A percentile compares a stretch with the other conserved stretches of the same genome.
These are phyloP conservation scores for Pharnaceum exiguum DNA, from an alignment of 148 eudicot species.

Conservation along the genomic window DNA sequence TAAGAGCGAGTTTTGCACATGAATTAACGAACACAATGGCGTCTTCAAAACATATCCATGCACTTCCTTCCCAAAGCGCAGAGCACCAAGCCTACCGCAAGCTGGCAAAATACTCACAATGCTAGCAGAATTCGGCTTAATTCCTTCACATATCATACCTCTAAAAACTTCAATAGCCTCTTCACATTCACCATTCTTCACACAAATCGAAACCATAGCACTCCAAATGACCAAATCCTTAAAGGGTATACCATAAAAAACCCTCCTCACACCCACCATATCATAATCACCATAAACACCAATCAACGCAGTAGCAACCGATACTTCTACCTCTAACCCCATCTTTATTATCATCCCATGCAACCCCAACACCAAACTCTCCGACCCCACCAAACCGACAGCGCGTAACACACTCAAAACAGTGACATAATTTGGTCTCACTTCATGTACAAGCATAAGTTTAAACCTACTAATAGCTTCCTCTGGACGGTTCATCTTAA, in stretches of 20 bases:
- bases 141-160: constrained; percentile 37
- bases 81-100: constrained; percentile 41
- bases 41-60: constrained; percentile 43
- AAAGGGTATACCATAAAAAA: constrained; percentile 26
- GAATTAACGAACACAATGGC: constrained; percentile 21
- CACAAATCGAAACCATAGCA: constrained; percentile 53
- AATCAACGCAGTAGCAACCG: constrained; percentile 44
- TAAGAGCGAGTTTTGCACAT: constrained; percentile 50
- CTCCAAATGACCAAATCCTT: constrained; percentile 64
- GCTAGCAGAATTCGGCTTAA: constrained; percentile 42
- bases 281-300: constrained; percentile 39
- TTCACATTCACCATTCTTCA: constrained; percentile 29
- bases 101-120: constrained; percentile 53
- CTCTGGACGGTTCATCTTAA: constrained; percentile 30
- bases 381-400: constrained; percentile 10
- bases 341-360: constrained; percentile 48
- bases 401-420: constrained; percentile 39
- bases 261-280: constrained; percentile 25
- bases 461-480: constrained; percentile 50
- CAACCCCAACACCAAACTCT: constrained; percentile 19
- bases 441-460: constrained; percentile 29
- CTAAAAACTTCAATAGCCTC: constrained; percentile 43
- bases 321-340: constrained; percentile 40
- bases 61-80: constrained; percentile 43
- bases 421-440: constrained; percentile 48